Evolutionary conservation across 164 flowering plant genomes (phyloP), one percentile per base, ranked within the genome.

Genomic region (Pachysandra terminalis): DNA sequence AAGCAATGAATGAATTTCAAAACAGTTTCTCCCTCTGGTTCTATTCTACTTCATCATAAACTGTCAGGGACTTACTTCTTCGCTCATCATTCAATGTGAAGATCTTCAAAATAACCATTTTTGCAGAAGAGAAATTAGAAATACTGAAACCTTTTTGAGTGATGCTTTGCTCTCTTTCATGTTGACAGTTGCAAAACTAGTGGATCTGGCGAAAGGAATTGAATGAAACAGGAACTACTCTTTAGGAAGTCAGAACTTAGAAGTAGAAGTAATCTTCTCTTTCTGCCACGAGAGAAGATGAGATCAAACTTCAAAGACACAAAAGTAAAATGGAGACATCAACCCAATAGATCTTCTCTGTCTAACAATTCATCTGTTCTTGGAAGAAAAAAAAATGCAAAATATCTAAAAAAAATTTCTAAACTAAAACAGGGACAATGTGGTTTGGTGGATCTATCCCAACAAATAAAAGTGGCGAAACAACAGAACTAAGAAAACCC

Each of bases 161-260:
- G 32, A 26, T 26, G n/a, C 22, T 19, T 19, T 37, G 56, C 51
- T 67, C 41, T 57, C 61, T 55, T 72, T 65, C 40, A 60, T 21
- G 28, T 68, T 68, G 66, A 52, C 59, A 51, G 19, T 53, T 26
- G 57, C 61, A 65, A 32, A 69, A 32, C 54, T 56, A 54, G 66
- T 23, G 61, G 63, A 54, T 73, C 67, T 61, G 54, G 74, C 61
- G 12, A 57, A 56, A 74, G 66, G 69, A 79, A 68, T 71, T 73
- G 84, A 85, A 83, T 79, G 83, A 78, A 81, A 77, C 83, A 80
- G 83, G 69, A 59, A 32, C 37, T 32, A 32, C 37, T n/a, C n/a
- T n/a, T n/a, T n/a, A n/a, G n/a, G n/a, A n/a, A n/a, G n/a, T n/a
- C n/a, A n/a, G n/a, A n/a, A n/a, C n/a, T n/a, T n/a, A n/a, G n/a